A percentile compares a stretch with the other conserved stretches of the same genome.
These are phyloP conservation scores for Pezicula carpinea DNA, from an alignment of 2,329 filamentous ascomycete genomes.

Conservation along the genomic window DNA sequence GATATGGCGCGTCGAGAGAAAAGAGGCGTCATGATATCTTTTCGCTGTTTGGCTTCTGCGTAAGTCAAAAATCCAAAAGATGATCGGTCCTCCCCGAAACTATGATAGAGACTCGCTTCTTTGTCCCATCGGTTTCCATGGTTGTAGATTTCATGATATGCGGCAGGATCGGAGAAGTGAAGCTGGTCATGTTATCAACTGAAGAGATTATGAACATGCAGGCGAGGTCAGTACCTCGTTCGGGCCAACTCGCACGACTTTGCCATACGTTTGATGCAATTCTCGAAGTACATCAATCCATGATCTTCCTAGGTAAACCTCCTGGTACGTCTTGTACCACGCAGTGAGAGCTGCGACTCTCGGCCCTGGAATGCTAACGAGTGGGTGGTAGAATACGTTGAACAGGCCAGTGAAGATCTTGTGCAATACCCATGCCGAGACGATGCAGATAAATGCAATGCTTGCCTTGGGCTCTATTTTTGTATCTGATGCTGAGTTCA, in stretches of 20 bases:
- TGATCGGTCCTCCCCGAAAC: slow-evolving; percentile 37
- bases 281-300: slow-evolving; percentile 14
- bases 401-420: background rate
- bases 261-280: slow-evolving; percentile 32
- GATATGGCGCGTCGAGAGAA: slow-evolving; percentile 36
- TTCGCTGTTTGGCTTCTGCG: slow-evolving; percentile 34
- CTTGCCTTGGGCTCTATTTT: too few species aligned
- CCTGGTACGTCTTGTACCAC: slow-evolving; percentile 23
- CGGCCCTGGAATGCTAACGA: slow-evolving; percentile 27
- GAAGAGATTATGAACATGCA: too few species aligned
- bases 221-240: too few species aligned
- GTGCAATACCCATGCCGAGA: too few species aligned
- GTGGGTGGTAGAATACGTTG: slow-evolving; percentile 22
- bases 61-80: slow-evolving; percentile 37
- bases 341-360: slow-evolving; percentile 22
- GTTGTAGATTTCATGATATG: slow-evolving; percentile 40
- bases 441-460: too few species aligned
- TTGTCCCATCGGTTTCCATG: slow-evolving; percentile 37
- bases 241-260: too few species aligned
- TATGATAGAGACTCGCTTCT: slow-evolving; percentile 32
- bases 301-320: slow-evolving; percentile 16
- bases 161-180: slow-evolving; percentile 36
- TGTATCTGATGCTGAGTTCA: too few species aligned
- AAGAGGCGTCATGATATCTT: slow-evolving; percentile 35
- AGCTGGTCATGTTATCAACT: slow-evolving; percentile 23